phyloP scores from a whole-genome alignment of 306 rosid species.

The Biancaea sappan region DNA sequence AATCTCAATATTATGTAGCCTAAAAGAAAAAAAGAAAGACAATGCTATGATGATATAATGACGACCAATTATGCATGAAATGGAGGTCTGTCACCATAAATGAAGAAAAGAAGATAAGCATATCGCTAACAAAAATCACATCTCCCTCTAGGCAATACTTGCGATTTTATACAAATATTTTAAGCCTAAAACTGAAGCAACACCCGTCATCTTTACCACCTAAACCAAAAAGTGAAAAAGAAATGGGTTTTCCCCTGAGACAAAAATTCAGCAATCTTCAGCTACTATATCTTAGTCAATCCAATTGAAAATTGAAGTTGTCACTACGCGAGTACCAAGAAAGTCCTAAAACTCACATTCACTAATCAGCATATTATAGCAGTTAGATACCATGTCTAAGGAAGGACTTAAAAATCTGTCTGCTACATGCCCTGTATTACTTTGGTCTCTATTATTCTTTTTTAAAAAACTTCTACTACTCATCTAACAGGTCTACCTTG shows the following conservation, averaged over 20 bases:
- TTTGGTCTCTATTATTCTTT: not conserved
- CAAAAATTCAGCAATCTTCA: not conserved
- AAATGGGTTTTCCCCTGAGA: not conserved
- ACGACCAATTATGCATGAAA: not conserved
- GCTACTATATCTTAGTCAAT: not conserved
- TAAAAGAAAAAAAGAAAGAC: not conserved
- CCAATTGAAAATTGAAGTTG: not conserved
- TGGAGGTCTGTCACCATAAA: not conserved
- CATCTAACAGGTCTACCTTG: not conserved
- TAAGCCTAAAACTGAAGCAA: not conserved
- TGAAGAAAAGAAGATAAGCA: not conserved
- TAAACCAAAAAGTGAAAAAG: not conserved
- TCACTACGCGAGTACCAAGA: not conserved
- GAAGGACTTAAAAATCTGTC: not conserved
- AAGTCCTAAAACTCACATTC: not conserved
- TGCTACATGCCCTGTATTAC: not conserved
- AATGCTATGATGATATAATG: slow-evolving; percentile 2
- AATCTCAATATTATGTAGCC: not conserved
- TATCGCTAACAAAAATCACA: not conserved
- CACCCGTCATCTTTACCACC: not conserved
- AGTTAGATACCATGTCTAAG: not conserved
- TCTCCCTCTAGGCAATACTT: not conserved
- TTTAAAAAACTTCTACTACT: not conserved
- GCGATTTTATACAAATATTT: not conserved
- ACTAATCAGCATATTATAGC: not conserved